Evolutionary conservation across 2,329 filamentous ascomycete species (phyloP).

Genomic region (Fusarium burgessii): DNA sequence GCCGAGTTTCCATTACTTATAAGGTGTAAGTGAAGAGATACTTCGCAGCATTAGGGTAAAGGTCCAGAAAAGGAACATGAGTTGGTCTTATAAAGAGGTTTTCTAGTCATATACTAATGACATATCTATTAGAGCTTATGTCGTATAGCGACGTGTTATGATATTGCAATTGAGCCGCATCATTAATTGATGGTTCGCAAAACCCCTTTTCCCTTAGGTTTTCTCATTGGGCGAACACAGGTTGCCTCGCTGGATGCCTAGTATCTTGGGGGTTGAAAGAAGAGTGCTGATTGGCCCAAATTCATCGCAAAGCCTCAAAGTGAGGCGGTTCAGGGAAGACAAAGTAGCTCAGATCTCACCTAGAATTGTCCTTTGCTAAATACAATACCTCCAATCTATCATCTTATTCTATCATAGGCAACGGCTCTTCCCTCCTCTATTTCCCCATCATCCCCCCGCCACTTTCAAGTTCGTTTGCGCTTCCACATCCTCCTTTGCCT

Average conservation of each 20-base stretch:
- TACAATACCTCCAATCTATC: not conserved
- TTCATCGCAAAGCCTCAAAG: conserved; percentile 29
- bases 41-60: not conserved
- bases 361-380: conserved; percentile 2
- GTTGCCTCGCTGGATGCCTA: conserved; percentile 38
- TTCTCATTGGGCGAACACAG: conserved; percentile 23
- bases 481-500: conserved; percentile 19
- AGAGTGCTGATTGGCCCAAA: conserved; percentile 19
- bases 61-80: not conserved
- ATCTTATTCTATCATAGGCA: conserved; percentile 3
- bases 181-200: conserved; percentile 30
- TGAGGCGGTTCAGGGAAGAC: conserved; percentile 32
- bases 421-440: conserved; percentile 17
- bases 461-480: conserved; percentile 9
- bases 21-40: not conserved
- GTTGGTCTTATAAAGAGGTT: not conserved
- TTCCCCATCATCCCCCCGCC: conserved; percentile 11
- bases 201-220: not conserved
- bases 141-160: not conserved
- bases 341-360: conserved; percentile 8
- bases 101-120: not conserved
- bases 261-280: conserved; percentile 35
- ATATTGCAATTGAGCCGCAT: conserved; percentile 26
- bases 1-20: not conserved
- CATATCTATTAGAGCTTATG: not conserved